These are phyloP conservation scores for Aschersonia sp. DNA, from an alignment of 2,329 filamentous ascomycete species.

Conservation along the genomic window DNA sequence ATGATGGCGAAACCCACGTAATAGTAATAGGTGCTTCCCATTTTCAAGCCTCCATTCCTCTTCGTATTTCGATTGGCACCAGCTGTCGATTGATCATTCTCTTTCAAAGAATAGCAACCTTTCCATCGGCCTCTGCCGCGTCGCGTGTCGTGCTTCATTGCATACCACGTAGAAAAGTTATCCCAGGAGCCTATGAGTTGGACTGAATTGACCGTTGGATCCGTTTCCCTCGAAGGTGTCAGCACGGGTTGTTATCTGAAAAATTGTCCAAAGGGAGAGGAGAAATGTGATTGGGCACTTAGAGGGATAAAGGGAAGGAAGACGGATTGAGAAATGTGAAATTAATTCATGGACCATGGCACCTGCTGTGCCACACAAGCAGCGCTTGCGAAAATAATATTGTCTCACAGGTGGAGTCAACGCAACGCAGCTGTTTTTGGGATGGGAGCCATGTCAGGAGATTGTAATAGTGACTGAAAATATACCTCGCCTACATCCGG, in stretches of 20 bases:
- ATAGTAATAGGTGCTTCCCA: conserved; percentile 92
- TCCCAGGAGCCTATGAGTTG: conserved; percentile 88
- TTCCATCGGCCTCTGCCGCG: conserved; percentile 67
- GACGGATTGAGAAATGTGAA: not conserved
- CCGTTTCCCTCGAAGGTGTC: conserved; percentile 34
- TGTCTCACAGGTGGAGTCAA: not conserved
- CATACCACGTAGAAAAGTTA: conserved; percentile 69
- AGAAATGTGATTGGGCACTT: not conserved
- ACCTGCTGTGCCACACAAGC: not conserved
- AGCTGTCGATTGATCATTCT: conserved; percentile 72
- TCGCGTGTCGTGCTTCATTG: conserved; percentile 66
- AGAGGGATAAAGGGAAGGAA: too few species aligned
- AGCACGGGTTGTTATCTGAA: conserved; percentile 4
- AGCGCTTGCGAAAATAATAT: not conserved
- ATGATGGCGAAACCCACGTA: conserved; percentile 47
- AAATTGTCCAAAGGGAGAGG: not conserved
- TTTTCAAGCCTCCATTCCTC: conserved; percentile 70
- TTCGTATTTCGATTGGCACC: conserved; percentile 22
- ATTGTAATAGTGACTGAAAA: not conserved
- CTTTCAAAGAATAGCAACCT: conserved; percentile 73
- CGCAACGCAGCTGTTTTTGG: not conserved
- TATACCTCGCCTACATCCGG: not conserved
- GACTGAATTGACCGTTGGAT: conserved; percentile 51
- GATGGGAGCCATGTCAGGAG: not conserved
- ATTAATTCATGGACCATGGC: not conserved